Percentiles rank a stretch among this genome's conserved stretches.
These are phyloP conservation scores for Pachysolen tannophilus DNA, from an alignment of 805 yeast genomes.

Conservation along the genomic window DNA sequence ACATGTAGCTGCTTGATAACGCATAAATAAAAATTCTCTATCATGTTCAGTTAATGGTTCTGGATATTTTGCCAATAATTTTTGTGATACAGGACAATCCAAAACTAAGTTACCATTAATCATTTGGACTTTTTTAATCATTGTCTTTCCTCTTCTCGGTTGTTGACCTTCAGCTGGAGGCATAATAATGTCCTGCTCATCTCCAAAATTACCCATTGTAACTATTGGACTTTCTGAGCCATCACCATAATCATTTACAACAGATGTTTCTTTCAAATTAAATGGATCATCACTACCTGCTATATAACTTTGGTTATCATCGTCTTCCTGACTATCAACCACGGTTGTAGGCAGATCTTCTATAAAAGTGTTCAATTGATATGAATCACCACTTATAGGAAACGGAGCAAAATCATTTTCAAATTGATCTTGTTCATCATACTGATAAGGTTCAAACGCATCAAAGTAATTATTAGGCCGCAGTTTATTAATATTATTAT, in stretches of 20 bases:
- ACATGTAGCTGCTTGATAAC: constrained; percentile 92
- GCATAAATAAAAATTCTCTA: constrained; percentile 71
- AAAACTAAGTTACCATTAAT: constrained; percentile 75
- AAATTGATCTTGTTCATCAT: too few relatives aligned
- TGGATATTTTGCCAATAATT: constrained; percentile 46
- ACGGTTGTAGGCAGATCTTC: background rate
- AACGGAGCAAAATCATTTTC: too few relatives aligned
- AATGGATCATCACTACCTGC: constrained; percentile 5
- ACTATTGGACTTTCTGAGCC: too few relatives aligned
- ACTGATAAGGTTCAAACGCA: too few relatives aligned
- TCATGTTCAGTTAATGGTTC: constrained; percentile 29
- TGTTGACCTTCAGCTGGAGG: constrained; percentile 5
- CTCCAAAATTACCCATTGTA: too few relatives aligned
- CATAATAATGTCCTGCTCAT: constrained; percentile 1
- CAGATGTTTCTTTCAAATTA: too few relatives aligned
- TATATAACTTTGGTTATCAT: constrained; percentile 1
- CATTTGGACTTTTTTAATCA: constrained; percentile 39
- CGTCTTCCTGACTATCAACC: constrained; percentile 1
- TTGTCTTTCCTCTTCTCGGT: constrained; percentile 14
- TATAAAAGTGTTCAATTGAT: constrained; percentile 9
- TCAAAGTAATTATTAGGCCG: too few relatives aligned
- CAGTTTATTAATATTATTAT: too few relatives aligned
- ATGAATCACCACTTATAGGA: constrained; percentile 23
- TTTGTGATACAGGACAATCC: constrained; percentile 82
- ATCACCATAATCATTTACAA: too few relatives aligned